These are phyloP conservation scores for Aspergillus bombycis DNA, from an alignment of 2,329 filamentous ascomycete species.

Conservation along the genomic window DNA sequence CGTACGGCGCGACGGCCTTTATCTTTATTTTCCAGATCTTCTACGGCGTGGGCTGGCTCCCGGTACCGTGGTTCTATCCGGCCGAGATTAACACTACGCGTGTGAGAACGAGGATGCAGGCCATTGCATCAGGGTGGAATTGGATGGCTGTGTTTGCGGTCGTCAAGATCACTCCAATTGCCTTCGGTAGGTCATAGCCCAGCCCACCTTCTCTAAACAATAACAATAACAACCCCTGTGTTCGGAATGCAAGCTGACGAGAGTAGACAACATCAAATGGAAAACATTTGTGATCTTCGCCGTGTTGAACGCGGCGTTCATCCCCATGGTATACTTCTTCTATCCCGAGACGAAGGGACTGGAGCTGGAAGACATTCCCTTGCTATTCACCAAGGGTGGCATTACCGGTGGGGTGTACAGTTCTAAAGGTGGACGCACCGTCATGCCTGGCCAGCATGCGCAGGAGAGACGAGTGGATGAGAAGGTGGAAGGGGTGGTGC, in stretches of 20 bases:
- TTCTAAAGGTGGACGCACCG: constrained; percentile 24
- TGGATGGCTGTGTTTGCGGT: constrained; percentile 42
- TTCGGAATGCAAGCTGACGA: constrained; percentile 18
- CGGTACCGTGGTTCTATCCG: constrained; percentile 50
- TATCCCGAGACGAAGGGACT: constrained; percentile 68
- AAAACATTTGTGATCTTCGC: constrained; percentile 36
- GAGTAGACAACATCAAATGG: constrained; percentile 36
- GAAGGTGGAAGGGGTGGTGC: constrained; percentile 20
- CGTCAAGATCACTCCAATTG: constrained; percentile 32
- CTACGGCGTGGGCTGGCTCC: constrained; percentile 48
- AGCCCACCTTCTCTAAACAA: too few species aligned
- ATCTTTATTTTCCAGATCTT: constrained; percentile 53
- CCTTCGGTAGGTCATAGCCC: constrained; percentile 20
- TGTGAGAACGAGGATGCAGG: constrained; percentile 43
- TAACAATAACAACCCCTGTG: too few species aligned
- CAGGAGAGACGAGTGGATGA: constrained; percentile 17
- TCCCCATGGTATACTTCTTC: constrained; percentile 64
- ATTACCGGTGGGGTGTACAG: constrained; percentile 24
- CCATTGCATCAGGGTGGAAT: constrained; percentile 43
- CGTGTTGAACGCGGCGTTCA: constrained; percentile 26
- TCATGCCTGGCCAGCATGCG: constrained; percentile 25
- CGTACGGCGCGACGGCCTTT: constrained; percentile 48
- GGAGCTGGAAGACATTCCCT: constrained; percentile 63
- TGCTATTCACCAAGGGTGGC: constrained; percentile 21
- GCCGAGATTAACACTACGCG: constrained; percentile 47